Conservation (phyloP, 1,139 yeast genomes). For the Pichia terricola region DNA sequence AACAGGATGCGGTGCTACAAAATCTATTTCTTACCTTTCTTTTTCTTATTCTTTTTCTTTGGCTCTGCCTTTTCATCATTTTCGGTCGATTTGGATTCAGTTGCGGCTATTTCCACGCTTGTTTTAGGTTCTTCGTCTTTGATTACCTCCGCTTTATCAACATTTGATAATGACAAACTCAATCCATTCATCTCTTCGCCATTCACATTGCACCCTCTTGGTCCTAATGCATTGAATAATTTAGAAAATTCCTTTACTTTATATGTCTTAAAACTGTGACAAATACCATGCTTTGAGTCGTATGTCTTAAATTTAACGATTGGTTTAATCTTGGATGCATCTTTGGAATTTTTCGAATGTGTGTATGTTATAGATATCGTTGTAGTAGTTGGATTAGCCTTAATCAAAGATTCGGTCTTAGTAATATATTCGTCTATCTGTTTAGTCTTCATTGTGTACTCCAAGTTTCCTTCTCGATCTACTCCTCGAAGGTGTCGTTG, state of each 20-base stretch:
- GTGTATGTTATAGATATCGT: constrained; percentile 39
- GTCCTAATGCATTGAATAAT: constrained; percentile 75
- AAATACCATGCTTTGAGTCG: constrained; percentile 63
- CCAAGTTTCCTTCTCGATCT: too few species aligned
- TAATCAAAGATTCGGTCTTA: constrained; percentile 36
- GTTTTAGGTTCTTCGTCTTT: neutral
- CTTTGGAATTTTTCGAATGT: constrained; percentile 14
- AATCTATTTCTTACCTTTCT: constrained; percentile 20
- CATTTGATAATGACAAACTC: constrained; percentile 12
- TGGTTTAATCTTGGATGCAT: constrained; percentile 13
- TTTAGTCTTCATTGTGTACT: constrained; percentile 20
- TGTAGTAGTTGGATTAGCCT: constrained; percentile 40
- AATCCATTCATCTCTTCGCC: constrained; percentile 15
- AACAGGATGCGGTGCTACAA: too few species aligned
- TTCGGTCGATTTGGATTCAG: neutral
- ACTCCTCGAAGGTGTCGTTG: too few species aligned
- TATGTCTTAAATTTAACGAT: constrained; percentile 55
- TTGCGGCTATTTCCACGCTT: neutral
- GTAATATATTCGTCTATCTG: constrained; percentile 43
- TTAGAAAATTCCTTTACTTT: constrained; percentile 73
- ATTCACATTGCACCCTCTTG: constrained; percentile 42
- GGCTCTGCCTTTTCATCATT: neutral
- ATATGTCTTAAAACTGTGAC: constrained; percentile 51
- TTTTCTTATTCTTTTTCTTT: constrained; percentile 17
- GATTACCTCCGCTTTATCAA: constrained; percentile 9